phyloP scores from a whole-genome alignment of 2,329 filamentous ascomycete genomes.

The Arthrobotrys entomopaga region DNA sequence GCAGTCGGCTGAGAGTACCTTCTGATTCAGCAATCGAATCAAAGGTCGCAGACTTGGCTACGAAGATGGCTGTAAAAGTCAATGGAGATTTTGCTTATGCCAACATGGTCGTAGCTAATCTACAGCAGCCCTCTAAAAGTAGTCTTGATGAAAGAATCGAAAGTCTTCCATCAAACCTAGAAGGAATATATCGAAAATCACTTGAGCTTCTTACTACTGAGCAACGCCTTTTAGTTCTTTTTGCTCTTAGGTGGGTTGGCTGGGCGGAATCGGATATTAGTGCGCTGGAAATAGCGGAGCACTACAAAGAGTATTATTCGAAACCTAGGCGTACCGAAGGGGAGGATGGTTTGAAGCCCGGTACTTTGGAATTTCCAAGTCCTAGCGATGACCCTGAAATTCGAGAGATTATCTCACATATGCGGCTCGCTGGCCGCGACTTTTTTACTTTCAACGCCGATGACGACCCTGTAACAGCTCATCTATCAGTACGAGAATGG shows the following conservation, averaged over 20 bases:
- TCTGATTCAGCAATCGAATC: neutral
- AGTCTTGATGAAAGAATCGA: conserved; percentile 27
- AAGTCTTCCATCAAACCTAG: neutral
- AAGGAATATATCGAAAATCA: conserved; percentile 26
- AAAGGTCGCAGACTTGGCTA: conserved; percentile 8
- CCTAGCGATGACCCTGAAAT: conserved; percentile 33
- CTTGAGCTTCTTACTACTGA: conserved; percentile 24
- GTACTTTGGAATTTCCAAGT: neutral
- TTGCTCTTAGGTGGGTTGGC: conserved; percentile 29
- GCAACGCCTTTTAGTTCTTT: conserved; percentile 21
- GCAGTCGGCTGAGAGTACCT: neutral
- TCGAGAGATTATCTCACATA: conserved; percentile 34
- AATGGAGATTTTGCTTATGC: conserved; percentile 40
- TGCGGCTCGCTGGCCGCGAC: conserved; percentile 19
- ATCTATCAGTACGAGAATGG: conserved; percentile 33
- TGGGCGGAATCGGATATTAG: conserved; percentile 30
- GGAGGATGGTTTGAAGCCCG: neutral
- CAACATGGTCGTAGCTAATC: conserved; percentile 21
- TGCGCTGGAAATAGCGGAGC: conserved; percentile 32
- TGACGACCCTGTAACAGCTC: conserved; percentile 13
- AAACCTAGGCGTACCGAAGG: no score
- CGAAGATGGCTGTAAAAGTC: conserved; percentile 13
- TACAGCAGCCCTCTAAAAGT: conserved; percentile 32
- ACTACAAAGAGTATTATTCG: conserved; percentile 25
- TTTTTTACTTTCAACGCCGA: conserved; percentile 32